phyloP scores from a whole-genome alignment of 257 asterid genomes.

The Nicotiana knightiana region DNA sequence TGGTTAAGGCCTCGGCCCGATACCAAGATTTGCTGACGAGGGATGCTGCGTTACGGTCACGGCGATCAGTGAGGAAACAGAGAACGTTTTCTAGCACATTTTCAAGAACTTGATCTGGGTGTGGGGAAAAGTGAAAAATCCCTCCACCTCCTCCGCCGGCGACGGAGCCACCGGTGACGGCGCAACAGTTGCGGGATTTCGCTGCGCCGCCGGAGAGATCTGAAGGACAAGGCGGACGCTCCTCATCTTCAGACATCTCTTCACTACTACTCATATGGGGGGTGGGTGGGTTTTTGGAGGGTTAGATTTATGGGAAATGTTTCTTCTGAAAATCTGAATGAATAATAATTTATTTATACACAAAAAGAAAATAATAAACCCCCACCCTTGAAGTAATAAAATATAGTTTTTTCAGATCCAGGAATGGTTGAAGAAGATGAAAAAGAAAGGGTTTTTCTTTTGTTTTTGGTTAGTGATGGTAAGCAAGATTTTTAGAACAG shows the following conservation, averaged over 20 bases:
- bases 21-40: constrained; percentile 49
- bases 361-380: not conserved
- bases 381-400: constrained; percentile 1
- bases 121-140: constrained; percentile 7
- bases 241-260: constrained; percentile 43
- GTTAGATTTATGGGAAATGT: constrained; percentile 18
- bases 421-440: not conserved
- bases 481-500: not conserved
- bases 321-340: constrained; percentile 6
- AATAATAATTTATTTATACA: not conserved
- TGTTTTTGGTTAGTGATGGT: not conserved
- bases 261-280: constrained; percentile 26
- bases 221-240: constrained; percentile 18
- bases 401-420: not conserved
- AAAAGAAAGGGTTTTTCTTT: not conserved
- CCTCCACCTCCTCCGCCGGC: constrained; percentile 3
- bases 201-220: constrained; percentile 21
- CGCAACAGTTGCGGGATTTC: constrained; percentile 14
- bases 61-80: constrained; percentile 36
- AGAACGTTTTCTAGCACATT: constrained; percentile 50
- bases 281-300: constrained; percentile 4
- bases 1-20: constrained; percentile 42
- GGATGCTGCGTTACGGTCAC: constrained; percentile 50
- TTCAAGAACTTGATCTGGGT: constrained; percentile 43
- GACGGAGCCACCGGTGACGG: not conserved